A percentile compares a stretch with the other conserved stretches of the same genome.
phyloP scores from a whole-genome alignment of 331 rosid genomes.

The Cydonia oblonga region DNA sequence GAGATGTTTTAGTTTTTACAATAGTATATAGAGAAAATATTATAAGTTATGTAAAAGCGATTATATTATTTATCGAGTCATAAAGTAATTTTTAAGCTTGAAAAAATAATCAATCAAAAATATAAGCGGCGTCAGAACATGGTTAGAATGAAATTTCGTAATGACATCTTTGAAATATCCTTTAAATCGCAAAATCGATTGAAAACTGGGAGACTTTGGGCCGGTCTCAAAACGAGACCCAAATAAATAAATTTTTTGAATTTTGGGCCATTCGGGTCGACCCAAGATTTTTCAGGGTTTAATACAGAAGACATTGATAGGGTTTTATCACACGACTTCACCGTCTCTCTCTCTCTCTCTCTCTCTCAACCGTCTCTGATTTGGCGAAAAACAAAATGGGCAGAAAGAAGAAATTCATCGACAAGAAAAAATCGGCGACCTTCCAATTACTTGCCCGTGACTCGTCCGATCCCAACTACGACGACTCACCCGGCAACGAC shows the following conservation, averaged over 20 bases:
- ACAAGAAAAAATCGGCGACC: constrained; percentile 66
- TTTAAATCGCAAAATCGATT: too few relatives aligned
- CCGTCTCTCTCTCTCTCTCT: not conserved
- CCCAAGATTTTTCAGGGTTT: not conserved
- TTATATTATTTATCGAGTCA: not conserved
- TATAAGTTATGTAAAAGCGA: not conserved
- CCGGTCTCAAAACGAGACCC: not conserved
- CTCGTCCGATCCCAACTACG: constrained; percentile 58
- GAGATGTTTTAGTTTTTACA: too few relatives aligned
- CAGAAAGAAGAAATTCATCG: constrained; percentile 62
- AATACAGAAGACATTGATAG: not conserved
- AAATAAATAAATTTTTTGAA: not conserved
- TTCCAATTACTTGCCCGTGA: constrained; percentile 75
- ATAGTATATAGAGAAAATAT: not conserved
- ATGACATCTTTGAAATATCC: not conserved
- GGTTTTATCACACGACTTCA: not conserved
- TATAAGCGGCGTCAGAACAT: not conserved
- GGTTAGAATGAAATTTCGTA: too few relatives aligned
- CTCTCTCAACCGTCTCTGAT: not conserved
- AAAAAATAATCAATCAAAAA: too few relatives aligned
- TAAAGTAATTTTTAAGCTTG: not conserved
- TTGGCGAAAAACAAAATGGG: constrained; percentile 22
- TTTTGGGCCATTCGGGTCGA: not conserved
- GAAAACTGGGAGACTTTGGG: not conserved
- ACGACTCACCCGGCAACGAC: constrained; percentile 43